Percentiles rank a stretch among this genome's conserved stretches.
phyloP scores from a whole-genome alignment of 2,329 filamentous ascomycete species.

The Blastomyces parvus region DNA sequence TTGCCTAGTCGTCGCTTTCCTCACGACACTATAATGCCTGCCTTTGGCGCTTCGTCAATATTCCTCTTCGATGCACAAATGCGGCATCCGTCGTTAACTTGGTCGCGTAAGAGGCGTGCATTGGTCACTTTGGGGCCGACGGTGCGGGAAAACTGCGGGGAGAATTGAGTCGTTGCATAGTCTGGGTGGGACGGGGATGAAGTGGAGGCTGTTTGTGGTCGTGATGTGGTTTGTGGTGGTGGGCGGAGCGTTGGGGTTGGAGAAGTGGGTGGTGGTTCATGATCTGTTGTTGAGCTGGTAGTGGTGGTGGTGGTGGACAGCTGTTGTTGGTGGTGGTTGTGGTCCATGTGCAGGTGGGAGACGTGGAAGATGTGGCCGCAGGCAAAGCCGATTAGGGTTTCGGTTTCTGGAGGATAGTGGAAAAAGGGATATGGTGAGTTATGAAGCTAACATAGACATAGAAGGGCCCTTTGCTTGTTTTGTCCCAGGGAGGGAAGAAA shows the following conservation, averaged over 20 bases:
- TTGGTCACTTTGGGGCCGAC: constrained; percentile 83
- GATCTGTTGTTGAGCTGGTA: constrained; percentile 16
- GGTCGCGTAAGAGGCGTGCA: constrained; percentile 65
- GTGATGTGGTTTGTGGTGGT: not conserved
- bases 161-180: constrained; percentile 7
- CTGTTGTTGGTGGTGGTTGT: constrained; percentile 21
- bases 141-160: constrained; percentile 38
- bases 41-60: constrained; percentile 19
- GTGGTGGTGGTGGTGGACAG: constrained; percentile 14
- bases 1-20: not conserved
- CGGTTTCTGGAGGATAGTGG: constrained; percentile 34
- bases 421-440: not conserved
- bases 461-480: not conserved
- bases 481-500: not conserved
- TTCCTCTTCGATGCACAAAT: constrained; percentile 31
- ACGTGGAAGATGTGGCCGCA: constrained; percentile 62
- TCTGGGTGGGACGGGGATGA: not conserved
- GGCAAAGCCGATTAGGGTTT: constrained; percentile 55
- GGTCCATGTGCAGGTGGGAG: constrained; percentile 44
- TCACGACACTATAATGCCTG: not conserved
- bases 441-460: too few relatives aligned
- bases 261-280: constrained; percentile 6
- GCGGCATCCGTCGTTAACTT: constrained; percentile 41
- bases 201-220: constrained; percentile 6
- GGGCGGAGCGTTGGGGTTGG: constrained; percentile 2